Conservation (phyloP, 2,329 filamentous ascomycete genomes). For the Sclerotinia minor region DNA sequence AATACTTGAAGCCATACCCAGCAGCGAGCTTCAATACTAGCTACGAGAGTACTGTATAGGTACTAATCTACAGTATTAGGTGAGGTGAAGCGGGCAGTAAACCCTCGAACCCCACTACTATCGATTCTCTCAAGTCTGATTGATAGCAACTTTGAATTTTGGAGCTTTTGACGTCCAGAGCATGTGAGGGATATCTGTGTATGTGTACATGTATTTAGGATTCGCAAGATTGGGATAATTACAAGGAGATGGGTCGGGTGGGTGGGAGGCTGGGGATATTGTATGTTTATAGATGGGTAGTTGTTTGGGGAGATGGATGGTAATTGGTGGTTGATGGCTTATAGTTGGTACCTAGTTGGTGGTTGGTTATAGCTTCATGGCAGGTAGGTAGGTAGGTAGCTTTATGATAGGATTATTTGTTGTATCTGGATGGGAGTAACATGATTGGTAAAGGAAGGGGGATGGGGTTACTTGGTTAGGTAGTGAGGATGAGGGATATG, state of each 20-base stretch:
- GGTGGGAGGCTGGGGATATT: neutral
- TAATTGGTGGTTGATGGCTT: neutral
- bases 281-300: too few relatives aligned
- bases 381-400: neutral
- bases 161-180: too few relatives aligned
- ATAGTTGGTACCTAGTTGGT: too few relatives aligned
- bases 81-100: neutral
- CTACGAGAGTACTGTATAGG: neutral
- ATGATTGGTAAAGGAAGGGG: neutral
- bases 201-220: neutral
- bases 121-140: too few relatives aligned
- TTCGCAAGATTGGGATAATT: neutral
- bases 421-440: neutral
- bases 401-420: neutral
- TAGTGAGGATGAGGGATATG: neutral
- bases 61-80: too few relatives aligned
- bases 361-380: too few relatives aligned
- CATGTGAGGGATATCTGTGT: neutral
- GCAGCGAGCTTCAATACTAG: neutral
- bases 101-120: too few relatives aligned
- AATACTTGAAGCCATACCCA: neutral
- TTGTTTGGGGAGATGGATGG: neutral
- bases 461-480: neutral
- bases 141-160: too few relatives aligned
- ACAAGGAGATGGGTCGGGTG: neutral